A percentile compares a stretch with the other conserved stretches of the same genome.
phyloP scores from a whole-genome alignment of 2,329 filamentous ascomycete species.

The Tothia fuscella region DNA sequence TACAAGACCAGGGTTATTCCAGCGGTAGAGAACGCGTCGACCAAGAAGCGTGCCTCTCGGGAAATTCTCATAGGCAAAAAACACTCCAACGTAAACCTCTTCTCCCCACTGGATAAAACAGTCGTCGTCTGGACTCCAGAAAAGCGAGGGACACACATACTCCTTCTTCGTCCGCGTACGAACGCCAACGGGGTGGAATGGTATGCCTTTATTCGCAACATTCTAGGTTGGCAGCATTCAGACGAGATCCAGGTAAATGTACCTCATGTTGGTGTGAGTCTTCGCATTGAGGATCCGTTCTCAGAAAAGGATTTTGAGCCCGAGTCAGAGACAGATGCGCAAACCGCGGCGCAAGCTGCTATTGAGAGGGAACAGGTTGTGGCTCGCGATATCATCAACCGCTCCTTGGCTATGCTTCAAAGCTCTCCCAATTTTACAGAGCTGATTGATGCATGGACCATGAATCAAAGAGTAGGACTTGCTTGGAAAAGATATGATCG shows the following conservation, averaged over 20 bases:
- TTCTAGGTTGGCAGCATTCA: slow-evolving; percentile 46
- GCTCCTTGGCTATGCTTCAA: slow-evolving; percentile 47
- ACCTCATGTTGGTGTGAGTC: slow-evolving; percentile 48
- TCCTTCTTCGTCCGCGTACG: slow-evolving; percentile 50
- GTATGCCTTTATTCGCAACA: slow-evolving; percentile 53
- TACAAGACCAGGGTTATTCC: slow-evolving; percentile 53
- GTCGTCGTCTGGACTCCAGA: slow-evolving; percentile 49
- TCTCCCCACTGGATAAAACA: slow-evolving; percentile 55
- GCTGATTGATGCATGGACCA: slow-evolving; percentile 47
- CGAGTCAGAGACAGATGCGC: slow-evolving; percentile 32
- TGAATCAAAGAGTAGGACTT: slow-evolving; percentile 47
- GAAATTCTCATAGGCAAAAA: slow-evolving; percentile 45
- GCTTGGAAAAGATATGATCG: slow-evolving; percentile 60
- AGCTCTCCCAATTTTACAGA: slow-evolving; percentile 45
- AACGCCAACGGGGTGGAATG: slow-evolving; percentile 52
- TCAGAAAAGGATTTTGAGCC: slow-evolving; percentile 33
- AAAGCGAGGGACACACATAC: slow-evolving; percentile 44
- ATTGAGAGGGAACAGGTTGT: slow-evolving; percentile 42
- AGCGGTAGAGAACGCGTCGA: slow-evolving; percentile 41
- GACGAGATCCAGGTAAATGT: slow-evolving; percentile 48
- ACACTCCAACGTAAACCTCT: slow-evolving; percentile 47
- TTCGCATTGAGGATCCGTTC: slow-evolving; percentile 50
- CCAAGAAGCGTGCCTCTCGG: slow-evolving; percentile 42
- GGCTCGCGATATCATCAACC: slow-evolving; percentile 43
- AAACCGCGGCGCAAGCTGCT: slow-evolving; percentile 33